phyloP scores from a whole-genome alignment of 805 yeast species.

The Diddensiella transvaalensis region DNA sequence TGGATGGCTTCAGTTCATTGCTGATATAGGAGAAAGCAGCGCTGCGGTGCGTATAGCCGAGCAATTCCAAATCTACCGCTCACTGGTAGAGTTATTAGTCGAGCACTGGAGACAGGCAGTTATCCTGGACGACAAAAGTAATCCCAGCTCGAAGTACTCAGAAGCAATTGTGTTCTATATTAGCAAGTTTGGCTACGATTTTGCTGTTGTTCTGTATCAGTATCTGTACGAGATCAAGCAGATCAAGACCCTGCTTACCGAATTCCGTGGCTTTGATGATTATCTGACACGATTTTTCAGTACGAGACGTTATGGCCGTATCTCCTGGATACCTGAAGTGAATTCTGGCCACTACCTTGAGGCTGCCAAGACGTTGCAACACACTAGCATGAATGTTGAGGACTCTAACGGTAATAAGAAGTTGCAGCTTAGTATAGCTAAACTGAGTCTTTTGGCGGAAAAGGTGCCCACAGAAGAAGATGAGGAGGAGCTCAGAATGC shows the following conservation, averaged over 20 bases:
- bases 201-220: conserved; percentile 62
- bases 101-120: conserved; percentile 34
- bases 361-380: conserved; percentile 49
- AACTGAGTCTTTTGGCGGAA: conserved; percentile 55
- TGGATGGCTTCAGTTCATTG: conserved; percentile 58
- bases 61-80: conserved; percentile 57
- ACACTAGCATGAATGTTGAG: conserved; percentile 39
- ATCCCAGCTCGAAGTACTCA: background rate
- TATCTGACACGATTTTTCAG: conserved; percentile 52
- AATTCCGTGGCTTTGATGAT: conserved; percentile 50
- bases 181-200: conserved; percentile 55
- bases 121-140: background rate
- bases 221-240: conserved; percentile 54
- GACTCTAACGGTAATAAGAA: conserved; percentile 47
- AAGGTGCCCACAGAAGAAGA: conserved; percentile 5
- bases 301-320: conserved; percentile 34
- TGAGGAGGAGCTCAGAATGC: conserved; percentile 22
- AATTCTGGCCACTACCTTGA: conserved; percentile 45
- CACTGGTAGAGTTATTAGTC: conserved; percentile 56
- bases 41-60: conserved; percentile 65
- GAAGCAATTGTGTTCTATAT: conserved; percentile 10
- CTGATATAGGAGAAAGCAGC: conserved; percentile 45
- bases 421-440: conserved; percentile 66
- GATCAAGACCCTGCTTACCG: conserved; percentile 50
- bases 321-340: conserved; percentile 72